phyloP scores from a whole-genome alignment of 2,329 filamentous ascomycete species.

The Escovopsis sp. region DNA sequence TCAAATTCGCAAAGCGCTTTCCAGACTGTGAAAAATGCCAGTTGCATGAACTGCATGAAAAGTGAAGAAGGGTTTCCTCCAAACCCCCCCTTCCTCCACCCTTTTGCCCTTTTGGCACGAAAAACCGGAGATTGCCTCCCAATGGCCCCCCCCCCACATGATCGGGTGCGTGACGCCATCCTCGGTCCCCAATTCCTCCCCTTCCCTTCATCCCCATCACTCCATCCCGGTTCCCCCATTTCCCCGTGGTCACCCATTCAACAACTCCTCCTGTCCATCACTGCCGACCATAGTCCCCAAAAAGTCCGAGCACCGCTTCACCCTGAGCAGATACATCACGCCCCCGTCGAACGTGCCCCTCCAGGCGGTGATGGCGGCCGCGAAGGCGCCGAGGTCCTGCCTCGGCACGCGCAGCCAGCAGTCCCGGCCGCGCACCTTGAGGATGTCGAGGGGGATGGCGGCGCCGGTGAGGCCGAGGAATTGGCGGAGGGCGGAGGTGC shows the following conservation, averaged over 20 bases:
- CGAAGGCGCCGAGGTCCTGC: constrained; percentile 42
- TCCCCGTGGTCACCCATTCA: constrained; percentile 15
- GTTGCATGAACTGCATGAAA: too few relatives aligned
- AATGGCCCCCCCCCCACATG: too few relatives aligned
- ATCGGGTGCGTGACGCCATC: too few relatives aligned
- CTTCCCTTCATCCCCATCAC: too few relatives aligned
- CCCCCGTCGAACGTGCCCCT: constrained; percentile 28
- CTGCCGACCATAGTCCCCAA: constrained; percentile 42
- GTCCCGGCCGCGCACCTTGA: constrained; percentile 39
- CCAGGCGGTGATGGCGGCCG: constrained; percentile 53
- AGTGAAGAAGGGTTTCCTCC: too few relatives aligned
- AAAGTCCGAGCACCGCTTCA: constrained; percentile 48
- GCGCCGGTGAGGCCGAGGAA: constrained; percentile 56
- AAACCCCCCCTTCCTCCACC: too few relatives aligned
- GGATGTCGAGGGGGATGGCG: constrained; percentile 54
- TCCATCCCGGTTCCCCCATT: too few relatives aligned
- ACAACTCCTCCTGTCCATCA: constrained; percentile 27
- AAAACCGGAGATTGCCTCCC: too few relatives aligned
- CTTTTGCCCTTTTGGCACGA: too few relatives aligned
- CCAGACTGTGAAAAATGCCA: too few relatives aligned
- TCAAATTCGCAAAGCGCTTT: too few relatives aligned
- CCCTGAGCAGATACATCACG: constrained; percentile 33
- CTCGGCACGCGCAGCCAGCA: constrained; percentile 52
- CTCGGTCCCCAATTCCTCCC: too few relatives aligned
- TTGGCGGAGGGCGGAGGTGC: constrained; percentile 46